Conservation (phyloP, 257 asterid genomes). For the Nicotiana obtusifolia region DNA sequence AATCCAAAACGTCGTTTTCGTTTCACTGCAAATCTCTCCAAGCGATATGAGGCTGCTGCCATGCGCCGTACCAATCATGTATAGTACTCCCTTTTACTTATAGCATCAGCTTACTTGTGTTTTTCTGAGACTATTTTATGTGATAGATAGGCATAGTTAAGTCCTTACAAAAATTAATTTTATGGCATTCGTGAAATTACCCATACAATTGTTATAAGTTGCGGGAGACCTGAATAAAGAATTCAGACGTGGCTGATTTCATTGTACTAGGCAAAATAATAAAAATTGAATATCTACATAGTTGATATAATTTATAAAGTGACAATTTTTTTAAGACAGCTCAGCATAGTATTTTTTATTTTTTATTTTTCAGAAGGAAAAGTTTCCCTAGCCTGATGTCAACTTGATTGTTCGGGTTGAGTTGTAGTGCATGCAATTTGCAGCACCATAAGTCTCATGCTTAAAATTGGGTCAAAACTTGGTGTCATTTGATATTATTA, state of each 20-base stretch:
- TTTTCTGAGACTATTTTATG: no score
- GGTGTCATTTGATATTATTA: not conserved
- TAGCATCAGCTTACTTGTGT: not conserved
- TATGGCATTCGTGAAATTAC: no score
- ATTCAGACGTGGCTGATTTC: not conserved
- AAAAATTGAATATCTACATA: not conserved
- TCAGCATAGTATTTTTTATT: not conserved
- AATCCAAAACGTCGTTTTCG: constrained; percentile 79
- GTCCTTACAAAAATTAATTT: no score
- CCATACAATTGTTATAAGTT: not conserved
- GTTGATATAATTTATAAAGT: not conserved
- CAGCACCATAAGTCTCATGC: not conserved
- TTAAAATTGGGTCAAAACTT: not conserved
- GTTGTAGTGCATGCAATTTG: not conserved
- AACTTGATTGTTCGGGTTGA: not conserved
- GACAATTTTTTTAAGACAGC: not conserved
- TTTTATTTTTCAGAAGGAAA: not conserved
- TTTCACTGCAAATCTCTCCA: constrained; percentile 80
- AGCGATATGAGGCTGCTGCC: constrained; percentile 69
- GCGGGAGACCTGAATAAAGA: not conserved
- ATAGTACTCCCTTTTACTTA: not conserved
- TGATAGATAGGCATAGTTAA: no score
- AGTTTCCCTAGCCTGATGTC: not conserved
- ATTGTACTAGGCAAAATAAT: not conserved
- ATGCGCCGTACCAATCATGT: constrained; percentile 80